Evolutionary conservation across 176 grass and related monocot genomes (phyloP), one percentile per base, ranked within the genome.

Genomic region (Hordeum marinum): DNA sequence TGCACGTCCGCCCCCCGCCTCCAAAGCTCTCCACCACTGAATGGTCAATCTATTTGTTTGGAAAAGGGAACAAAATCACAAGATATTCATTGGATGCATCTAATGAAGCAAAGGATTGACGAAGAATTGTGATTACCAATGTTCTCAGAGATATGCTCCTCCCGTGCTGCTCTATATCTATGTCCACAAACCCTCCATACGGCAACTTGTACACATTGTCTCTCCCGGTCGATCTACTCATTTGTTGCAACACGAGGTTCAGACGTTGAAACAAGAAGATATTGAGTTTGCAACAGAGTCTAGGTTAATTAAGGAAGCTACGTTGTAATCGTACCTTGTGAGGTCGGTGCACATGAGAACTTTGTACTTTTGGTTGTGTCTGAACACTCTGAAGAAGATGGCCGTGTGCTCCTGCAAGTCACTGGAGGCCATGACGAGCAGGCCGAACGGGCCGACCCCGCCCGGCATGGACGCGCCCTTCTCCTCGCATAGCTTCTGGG

Each of bases 381-480:
- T 90, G 63, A 92, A 94, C 24, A 94, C 87, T 57, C 84, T 85
- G 85, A 97, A 97, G 82, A 90, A 97, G 0, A 97, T 27, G 6
- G 88, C 77, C 35, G 94, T 92, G 86, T 86, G 41, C 79, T 94
- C 92, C 58, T 73, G 78, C 36, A 91, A 20, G 54, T 88, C 80
- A 8, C 85, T 75, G 48, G 85, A 86, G 68, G 92, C 58, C 59
- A 94, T 76, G 46, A 91, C 76, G 14, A 94, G 54, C 15, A 52
- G 68, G 18, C 89, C 92, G 64, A 39, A 86, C 68, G 42, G 89
- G 89, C 5, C 48, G 48, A 52, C 15, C 48, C 2, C 15, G 15
- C 48, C 48, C 5, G n/a, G 15, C 54, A 64, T 63, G 39, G 39
- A 86, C 21, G 88, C 85, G 79, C 77, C 85, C 7, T 86, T 83